Evolutionary conservation across 768 basidiomycete genomes (phyloP), one percentile per base, ranked within the genome.

Genomic region (Suillus variegatus): DNA sequence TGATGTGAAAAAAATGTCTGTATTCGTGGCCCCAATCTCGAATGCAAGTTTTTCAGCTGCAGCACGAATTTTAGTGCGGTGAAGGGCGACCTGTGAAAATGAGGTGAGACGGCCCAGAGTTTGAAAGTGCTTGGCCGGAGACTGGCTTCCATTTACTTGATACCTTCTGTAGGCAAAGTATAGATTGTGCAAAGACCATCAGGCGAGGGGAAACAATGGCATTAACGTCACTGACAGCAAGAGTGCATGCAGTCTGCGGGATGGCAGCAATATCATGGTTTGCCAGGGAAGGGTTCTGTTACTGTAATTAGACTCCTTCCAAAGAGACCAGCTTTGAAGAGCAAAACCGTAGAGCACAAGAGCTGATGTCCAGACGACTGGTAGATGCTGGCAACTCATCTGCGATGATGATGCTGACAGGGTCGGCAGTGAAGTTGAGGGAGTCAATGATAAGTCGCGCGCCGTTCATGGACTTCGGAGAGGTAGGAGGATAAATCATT

Each of bases 11-110:
- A 76, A 73, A 47, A 77, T 72, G 62, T 79, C 81, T 10, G 85
- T 65, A 14, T 74, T 75, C 3, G 80, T 75, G 32, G 85, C 71
- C 18, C 83, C 84, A 62, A 89, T 81, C 62, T 90, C 91, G 63
- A 91, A 83, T 20, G 85, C 79, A 36, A 93, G 79, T 70, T 88
- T 92, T 71, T 89, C 88, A 8, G 91, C 90, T 6, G 85, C 87
- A 9, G 90, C 90, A 63, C 83, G 84, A n/a, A 91, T 70, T 35
- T 80, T 81, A 51, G 90, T 67, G 9, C 73, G 78, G 8, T 76
- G 79, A 57, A 89, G 68, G 43, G 76, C 76, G 7, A 84, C 72
- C 6, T n/a, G 82, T 74, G 13, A 84, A 51, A 60, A 87, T 82
- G 7, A 71, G 46, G 52, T 78, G 69, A 62, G 66, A 77, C 47